Evolutionary conservation across 352 stramenopile genomes (phyloP).

Genomic region (Pythium graminicola): DNA sequence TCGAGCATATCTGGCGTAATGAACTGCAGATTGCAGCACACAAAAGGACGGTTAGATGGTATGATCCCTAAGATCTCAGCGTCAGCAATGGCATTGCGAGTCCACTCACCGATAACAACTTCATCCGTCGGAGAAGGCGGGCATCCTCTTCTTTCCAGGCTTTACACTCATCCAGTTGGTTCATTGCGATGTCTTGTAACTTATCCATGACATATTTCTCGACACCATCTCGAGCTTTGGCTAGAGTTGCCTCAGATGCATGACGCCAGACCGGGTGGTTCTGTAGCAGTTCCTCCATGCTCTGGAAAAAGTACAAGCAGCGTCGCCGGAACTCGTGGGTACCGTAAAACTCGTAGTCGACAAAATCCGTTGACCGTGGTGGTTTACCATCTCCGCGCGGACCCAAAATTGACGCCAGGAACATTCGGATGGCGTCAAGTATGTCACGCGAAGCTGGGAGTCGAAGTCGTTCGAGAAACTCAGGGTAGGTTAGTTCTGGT

Average conservation of each 20-base stretch:
- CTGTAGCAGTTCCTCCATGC: conserved; percentile 52
- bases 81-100: not conserved
- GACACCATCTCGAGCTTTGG: conserved; percentile 71
- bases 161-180: conserved; percentile 53
- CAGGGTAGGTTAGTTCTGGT: conserved; percentile 61
- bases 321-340: conserved; percentile 58
- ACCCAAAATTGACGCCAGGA: conserved; percentile 70
- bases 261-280: conserved; percentile 61
- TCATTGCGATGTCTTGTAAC: conserved; percentile 72
- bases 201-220: conserved; percentile 93
- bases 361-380: conserved; percentile 58
- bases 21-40: conserved; percentile 30
- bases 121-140: conserved; percentile 65
- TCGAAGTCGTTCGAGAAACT: conserved; percentile 72
- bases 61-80: too few relatives aligned
- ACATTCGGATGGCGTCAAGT: conserved; percentile 63
- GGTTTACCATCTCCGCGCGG: conserved; percentile 66
- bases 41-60: too few relatives aligned
- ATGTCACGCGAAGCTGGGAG: conserved; percentile 66
- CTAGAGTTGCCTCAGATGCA: conserved; percentile 48
- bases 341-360: conserved; percentile 79
- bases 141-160: conserved; percentile 74
- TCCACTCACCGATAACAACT: conserved; percentile 57
- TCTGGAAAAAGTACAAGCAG: conserved; percentile 66
- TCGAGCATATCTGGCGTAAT: conserved; percentile 86